Conservation (phyloP, 495 filamentous ascomycete genomes). For the Hyaloscypha variabilis region DNA sequence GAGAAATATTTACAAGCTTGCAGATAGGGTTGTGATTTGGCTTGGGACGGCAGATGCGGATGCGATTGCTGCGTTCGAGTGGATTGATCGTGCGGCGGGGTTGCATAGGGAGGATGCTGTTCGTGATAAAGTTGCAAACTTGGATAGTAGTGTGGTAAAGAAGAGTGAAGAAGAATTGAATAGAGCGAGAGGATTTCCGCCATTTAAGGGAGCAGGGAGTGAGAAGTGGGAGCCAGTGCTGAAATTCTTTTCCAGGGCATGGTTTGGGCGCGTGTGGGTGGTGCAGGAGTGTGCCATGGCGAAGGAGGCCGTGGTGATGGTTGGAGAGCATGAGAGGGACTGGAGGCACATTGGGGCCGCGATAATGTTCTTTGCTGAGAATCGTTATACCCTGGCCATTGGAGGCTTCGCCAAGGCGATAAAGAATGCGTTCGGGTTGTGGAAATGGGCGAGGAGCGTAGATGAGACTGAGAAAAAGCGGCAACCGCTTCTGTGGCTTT, state of each 20-base stretch:
- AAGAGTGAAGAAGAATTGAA: neutral
- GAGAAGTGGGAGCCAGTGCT: neutral
- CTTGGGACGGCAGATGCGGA: neutral
- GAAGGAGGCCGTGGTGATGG: neutral
- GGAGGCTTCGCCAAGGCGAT: too few species aligned
- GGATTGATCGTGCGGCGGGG: neutral
- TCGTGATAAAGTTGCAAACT: neutral
- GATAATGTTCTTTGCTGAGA: neutral
- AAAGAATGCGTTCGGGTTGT: neutral
- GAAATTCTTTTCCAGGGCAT: neutral
- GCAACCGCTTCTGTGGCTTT: neutral
- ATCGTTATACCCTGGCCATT: neutral
- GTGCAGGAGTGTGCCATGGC: neutral
- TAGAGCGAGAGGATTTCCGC: neutral
- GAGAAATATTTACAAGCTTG: neutral
- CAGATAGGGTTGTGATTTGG: neutral
- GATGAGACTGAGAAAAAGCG: neutral
- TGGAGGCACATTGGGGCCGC: neutral
- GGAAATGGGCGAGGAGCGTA: neutral
- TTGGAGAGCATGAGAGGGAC: neutral
- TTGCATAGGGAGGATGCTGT: neutral
- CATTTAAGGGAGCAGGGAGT: neutral
- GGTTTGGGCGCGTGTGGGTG: neutral
- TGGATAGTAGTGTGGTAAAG: too few species aligned
- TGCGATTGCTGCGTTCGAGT: neutral